These are phyloP conservation scores for Abrus precatorius DNA, from an alignment of 306 rosid species.

Conservation along the genomic window DNA sequence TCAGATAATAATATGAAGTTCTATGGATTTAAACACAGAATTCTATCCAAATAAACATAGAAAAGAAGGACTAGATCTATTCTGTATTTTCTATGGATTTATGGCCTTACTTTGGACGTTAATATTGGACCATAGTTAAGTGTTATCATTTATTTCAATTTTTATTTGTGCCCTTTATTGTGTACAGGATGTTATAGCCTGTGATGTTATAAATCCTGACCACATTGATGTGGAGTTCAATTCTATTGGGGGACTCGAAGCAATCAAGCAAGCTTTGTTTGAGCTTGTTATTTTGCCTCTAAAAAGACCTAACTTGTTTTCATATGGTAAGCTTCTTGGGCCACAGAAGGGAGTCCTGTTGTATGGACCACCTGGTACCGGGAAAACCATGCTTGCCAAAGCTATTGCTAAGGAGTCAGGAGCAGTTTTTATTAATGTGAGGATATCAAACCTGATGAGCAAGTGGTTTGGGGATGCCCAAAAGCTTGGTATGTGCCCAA, in stretches of 20 bases:
- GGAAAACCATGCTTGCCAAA: conserved; percentile 99
- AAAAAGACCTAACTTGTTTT: conserved; percentile 82
- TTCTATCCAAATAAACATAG: conserved; percentile 13
- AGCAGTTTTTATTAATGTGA: conserved; percentile 93
- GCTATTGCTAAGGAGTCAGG: conserved; percentile 98
- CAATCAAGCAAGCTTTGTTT: conserved; percentile 78
- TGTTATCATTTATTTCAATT: not conserved
- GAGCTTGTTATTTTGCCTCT: conserved; percentile 96
- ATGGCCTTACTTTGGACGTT: not conserved
- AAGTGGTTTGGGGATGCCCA: conserved; percentile 99
- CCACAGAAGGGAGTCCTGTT: conserved; percentile 95
- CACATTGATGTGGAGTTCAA: conserved; percentile 88
- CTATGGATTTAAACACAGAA: not conserved
- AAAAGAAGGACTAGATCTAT: not conserved
- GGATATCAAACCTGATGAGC: conserved; percentile 97
- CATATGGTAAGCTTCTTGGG: conserved; percentile 88
- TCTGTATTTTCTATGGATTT: not conserved
- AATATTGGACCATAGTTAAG: not conserved
- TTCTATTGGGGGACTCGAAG: conserved; percentile 89
- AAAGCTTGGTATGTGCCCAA: conserved; percentile 82
- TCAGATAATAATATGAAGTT: not conserved
- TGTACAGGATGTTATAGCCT: conserved; percentile 91
- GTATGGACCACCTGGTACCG: conserved; percentile 98
- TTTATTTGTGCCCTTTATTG: conserved; percentile 31
- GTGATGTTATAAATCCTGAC: conserved; percentile 97